phyloP scores from a whole-genome alignment of 345 rosid genomes.

The Salix purpurea region DNA sequence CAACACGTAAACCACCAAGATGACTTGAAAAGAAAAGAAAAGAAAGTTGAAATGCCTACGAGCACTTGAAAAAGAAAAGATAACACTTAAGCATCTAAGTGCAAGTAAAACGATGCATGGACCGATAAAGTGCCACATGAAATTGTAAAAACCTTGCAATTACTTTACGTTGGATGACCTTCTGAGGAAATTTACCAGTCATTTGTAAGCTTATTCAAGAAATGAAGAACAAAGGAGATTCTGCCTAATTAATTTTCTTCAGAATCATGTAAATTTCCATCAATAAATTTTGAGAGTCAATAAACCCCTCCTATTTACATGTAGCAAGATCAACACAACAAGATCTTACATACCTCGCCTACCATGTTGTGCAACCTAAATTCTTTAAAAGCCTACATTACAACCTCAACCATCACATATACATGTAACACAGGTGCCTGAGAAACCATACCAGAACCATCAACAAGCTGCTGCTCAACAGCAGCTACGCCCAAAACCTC shows the following conservation, averaged over 20 bases:
- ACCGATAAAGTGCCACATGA: background rate
- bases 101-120: background rate
- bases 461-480: slow-evolving; percentile 37
- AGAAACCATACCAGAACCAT: slow-evolving; percentile 58
- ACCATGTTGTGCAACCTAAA: background rate
- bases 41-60: background rate
- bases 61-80: background rate
- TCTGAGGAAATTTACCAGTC: background rate
- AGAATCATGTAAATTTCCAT: background rate
- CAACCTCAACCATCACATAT: background rate
- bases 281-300: background rate
- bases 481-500: slow-evolving; percentile 37
- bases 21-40: background rate
- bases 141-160: background rate
- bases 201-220: background rate
- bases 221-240: background rate
- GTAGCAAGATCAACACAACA: background rate
- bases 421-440: background rate
- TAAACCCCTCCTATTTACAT: background rate
- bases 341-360: background rate
- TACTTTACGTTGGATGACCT: background rate
- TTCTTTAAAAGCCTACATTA: background rate
- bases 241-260: no score
- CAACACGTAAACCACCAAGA: background rate
- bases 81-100: background rate